These are phyloP conservation scores for Emmonsiellopsis sp. DNA, from an alignment of 2,329 filamentous ascomycete genomes.

Conservation along the genomic window DNA sequence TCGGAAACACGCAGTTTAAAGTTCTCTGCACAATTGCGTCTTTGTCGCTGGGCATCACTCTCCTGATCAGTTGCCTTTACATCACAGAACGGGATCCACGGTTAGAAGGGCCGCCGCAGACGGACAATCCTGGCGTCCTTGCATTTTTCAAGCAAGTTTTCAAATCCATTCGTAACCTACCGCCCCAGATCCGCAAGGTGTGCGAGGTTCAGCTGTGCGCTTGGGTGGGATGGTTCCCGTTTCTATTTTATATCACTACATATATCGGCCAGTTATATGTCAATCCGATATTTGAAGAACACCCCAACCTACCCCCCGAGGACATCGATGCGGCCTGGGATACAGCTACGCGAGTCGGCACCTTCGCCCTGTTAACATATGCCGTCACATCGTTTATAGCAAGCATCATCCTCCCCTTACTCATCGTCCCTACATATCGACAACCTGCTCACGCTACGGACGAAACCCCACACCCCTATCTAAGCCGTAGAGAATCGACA, in stretches of 20 bases:
- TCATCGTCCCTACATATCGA: conserved; percentile 71
- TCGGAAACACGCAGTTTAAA: conserved; percentile 87
- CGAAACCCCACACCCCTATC: conserved; percentile 11
- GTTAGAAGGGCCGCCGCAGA: conserved; percentile 54
- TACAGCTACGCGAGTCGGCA: conserved; percentile 74
- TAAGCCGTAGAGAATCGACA: conserved; percentile 21
- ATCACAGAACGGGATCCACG: conserved; percentile 76
- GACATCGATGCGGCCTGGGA: conserved; percentile 78
- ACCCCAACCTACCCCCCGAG: conserved; percentile 66
- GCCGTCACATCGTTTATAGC: conserved; percentile 73
- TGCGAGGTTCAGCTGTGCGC: conserved; percentile 77
- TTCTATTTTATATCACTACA: conserved; percentile 89
- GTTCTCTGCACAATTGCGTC: conserved; percentile 80
- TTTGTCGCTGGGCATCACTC: conserved; percentile 59
- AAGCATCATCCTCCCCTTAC: conserved; percentile 75
- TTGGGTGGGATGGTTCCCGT: conserved; percentile 94
- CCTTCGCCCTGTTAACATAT: conserved; percentile 81
- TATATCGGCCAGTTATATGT: conserved; percentile 91
- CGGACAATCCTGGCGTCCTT: conserved; percentile 56
- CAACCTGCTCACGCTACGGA: conserved; percentile 9
- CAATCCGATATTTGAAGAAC: conserved; percentile 66
- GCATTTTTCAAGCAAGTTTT: conserved; percentile 73
- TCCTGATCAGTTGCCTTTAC: conserved; percentile 58
- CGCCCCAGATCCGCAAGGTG: conserved; percentile 71
- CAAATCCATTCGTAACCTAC: conserved; percentile 66